These are phyloP conservation scores for Didymosphaeria variabile DNA, from an alignment of 2,329 filamentous ascomycete genomes.

Conservation along the genomic window DNA sequence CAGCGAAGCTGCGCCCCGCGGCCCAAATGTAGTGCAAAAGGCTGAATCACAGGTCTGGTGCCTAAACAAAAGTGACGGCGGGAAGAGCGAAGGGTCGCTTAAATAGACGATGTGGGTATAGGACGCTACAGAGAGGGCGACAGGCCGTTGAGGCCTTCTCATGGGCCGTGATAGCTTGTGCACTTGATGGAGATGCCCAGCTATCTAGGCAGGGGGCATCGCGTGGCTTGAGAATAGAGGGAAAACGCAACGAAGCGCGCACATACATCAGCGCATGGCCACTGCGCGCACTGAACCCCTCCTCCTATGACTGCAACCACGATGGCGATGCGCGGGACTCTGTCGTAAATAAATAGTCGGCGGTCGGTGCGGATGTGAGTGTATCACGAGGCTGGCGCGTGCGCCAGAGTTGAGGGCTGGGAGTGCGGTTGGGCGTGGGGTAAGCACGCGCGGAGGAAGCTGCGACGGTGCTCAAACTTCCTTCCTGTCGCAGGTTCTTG, in stretches of 20 bases:
- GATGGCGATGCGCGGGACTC: conserved; percentile 31
- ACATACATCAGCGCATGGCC: conserved; percentile 47
- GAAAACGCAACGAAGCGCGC: conserved; percentile 33
- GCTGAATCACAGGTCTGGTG: conserved; percentile 36
- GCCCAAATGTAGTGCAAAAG: conserved; percentile 26
- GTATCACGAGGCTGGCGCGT: conserved; percentile 39
- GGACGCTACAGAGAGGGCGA: conserved; percentile 9
- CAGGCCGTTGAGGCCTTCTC: neutral
- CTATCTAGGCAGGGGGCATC: conserved; percentile 13
- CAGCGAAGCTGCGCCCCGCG: conserved; percentile 34
- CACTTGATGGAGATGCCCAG: conserved; percentile 20
- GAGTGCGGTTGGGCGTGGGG: conserved; percentile 6
- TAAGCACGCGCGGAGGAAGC: conserved; percentile 20
- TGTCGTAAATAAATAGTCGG: conserved; percentile 20
- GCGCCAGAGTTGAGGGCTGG: conserved; percentile 18
- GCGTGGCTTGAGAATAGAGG: conserved; percentile 30
- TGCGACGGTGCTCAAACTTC: conserved; percentile 25
- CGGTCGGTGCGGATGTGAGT: conserved; percentile 20
- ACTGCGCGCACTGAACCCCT: conserved; percentile 26
- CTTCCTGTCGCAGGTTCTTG: conserved; percentile 20
- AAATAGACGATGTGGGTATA: conserved; percentile 12
- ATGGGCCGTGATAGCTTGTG: conserved; percentile 18
- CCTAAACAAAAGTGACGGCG: conserved; percentile 30
- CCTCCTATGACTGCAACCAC: conserved; percentile 21
- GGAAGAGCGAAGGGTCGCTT: conserved; percentile 7